Percentiles rank a stretch among this genome's conserved stretches.
These are phyloP conservation scores for Cicer pinnatifidum DNA, from an alignment of 306 rosid genomes.

Conservation along the genomic window DNA sequence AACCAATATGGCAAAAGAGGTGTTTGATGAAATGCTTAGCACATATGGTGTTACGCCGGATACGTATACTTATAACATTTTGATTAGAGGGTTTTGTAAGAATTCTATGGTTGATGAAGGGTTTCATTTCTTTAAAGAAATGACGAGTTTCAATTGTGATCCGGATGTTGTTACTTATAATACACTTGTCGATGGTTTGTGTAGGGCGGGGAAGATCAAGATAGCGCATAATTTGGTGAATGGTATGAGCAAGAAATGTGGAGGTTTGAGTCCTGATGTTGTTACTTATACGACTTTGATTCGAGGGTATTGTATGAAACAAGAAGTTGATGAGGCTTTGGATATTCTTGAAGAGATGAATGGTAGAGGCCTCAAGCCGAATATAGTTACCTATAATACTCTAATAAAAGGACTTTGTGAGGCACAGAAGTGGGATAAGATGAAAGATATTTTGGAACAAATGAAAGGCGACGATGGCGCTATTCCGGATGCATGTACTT, in stretches of 20 bases:
- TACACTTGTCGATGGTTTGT: conserved; percentile 85
- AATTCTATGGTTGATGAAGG: conserved; percentile 77
- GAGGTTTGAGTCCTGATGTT: conserved; percentile 70
- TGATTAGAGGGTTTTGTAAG: conserved; percentile 87
- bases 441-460: conserved; percentile 62
- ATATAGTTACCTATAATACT: conserved; percentile 69
- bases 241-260: conserved; percentile 69
- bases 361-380: conserved; percentile 62
- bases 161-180: conserved; percentile 80
- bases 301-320: conserved; percentile 74
- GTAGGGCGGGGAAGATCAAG: conserved; percentile 71
- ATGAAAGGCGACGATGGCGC: conserved; percentile 50
- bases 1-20: conserved; percentile 62
- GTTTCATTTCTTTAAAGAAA: conserved; percentile 64
- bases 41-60: conserved; percentile 77
- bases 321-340: conserved; percentile 69
- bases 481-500: conserved; percentile 73
- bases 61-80: conserved; percentile 61
- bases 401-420: conserved; percentile 80
- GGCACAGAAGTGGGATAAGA: conserved; percentile 58
- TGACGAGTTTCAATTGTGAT: conserved; percentile 56
- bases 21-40: conserved; percentile 77
- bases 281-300: conserved; percentile 84
- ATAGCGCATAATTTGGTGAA: conserved; percentile 69
- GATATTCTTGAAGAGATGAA: conserved; percentile 73